Conservation (phyloP, 331 rosid genomes). For the Prunus yedoensis region DNA sequence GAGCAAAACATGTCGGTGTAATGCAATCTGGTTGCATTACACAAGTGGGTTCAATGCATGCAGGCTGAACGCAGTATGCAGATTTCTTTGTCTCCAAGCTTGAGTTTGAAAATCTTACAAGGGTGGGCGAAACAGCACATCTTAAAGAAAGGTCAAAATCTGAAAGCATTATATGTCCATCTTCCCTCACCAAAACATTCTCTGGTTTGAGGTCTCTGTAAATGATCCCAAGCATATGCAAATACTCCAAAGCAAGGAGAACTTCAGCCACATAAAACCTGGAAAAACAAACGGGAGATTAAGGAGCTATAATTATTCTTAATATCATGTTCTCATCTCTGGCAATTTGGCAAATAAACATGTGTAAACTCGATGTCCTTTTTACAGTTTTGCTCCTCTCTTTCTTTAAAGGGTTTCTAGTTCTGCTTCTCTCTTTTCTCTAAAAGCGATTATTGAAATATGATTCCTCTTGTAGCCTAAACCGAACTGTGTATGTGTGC, state of each 20-base stretch:
- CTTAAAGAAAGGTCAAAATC: slow-evolving; percentile 94
- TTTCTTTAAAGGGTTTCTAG: background rate
- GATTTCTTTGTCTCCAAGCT: slow-evolving; percentile 58
- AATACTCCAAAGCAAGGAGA: slow-evolving; percentile 93
- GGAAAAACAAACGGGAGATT: slow-evolving; percentile 30
- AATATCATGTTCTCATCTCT: background rate
- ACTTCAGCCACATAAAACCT: slow-evolving; percentile 98
- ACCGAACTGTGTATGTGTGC: background rate
- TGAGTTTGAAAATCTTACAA: slow-evolving; percentile 57
- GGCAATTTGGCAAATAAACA: background rate
- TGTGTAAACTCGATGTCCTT: background rate
- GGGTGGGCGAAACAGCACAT: slow-evolving; percentile 86
- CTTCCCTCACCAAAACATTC: slow-evolving; percentile 91
- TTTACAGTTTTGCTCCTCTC: background rate
- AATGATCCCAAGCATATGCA: slow-evolving; percentile 97
- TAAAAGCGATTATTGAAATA: background rate
- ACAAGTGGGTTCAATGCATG: slow-evolving; percentile 83
- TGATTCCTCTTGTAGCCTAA: background rate
- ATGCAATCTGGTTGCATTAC: slow-evolving; percentile 83
- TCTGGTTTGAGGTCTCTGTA: slow-evolving; percentile 96
- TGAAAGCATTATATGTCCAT: slow-evolving; percentile 96
- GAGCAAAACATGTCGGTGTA: slow-evolving; percentile 76
- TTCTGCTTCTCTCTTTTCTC: background rate
- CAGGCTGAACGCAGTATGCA: slow-evolving; percentile 74
- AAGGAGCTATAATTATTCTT: background rate